Conservation (phyloP, 371 early-diverging fungal genomes). For the Apophysomyces elegans region DNA sequence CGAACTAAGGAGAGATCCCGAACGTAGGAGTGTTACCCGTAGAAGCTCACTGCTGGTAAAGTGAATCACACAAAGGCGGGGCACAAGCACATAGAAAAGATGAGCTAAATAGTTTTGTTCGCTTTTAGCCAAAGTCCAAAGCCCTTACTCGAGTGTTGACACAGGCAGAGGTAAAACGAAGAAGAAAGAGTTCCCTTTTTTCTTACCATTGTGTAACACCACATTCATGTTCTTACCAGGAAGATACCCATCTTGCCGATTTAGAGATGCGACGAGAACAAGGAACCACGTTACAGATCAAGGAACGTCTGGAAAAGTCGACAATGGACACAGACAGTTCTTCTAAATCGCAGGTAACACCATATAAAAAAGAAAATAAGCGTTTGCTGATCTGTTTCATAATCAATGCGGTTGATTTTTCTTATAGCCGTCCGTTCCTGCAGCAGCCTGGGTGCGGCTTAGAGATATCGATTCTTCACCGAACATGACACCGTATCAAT, state of each 20-base stretch:
- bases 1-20: slow-evolving; percentile 33
- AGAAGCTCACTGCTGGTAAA: slow-evolving; percentile 47
- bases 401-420: no score
- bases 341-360: slow-evolving; percentile 13
- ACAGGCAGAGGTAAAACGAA: slow-evolving; percentile 42
- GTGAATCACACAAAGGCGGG: neutral
- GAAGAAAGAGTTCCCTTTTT: neutral
- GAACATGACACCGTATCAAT: slow-evolving; percentile 38
- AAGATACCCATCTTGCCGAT: slow-evolving; percentile 48
- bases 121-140: slow-evolving; percentile 43
- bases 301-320: slow-evolving; percentile 20
- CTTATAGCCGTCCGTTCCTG: slow-evolving; percentile 27
- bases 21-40: slow-evolving; percentile 41
- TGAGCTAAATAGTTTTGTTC: neutral
- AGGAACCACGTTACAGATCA: slow-evolving; percentile 36
- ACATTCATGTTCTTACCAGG: slow-evolving; percentile 19
- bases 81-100: no score
- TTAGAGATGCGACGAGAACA: slow-evolving; percentile 50
- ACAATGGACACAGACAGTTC: slow-evolving; percentile 19
- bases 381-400: no score
- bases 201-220: neutral
- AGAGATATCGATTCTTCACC: slow-evolving; percentile 32
- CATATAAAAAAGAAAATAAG: neutral
- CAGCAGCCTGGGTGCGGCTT: slow-evolving; percentile 45
- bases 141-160: slow-evolving; percentile 44